Evolutionary conservation across 805 yeast genomes (phyloP), one percentile per base, ranked within the genome.

Genomic region (Starmerella roubikii): DNA sequence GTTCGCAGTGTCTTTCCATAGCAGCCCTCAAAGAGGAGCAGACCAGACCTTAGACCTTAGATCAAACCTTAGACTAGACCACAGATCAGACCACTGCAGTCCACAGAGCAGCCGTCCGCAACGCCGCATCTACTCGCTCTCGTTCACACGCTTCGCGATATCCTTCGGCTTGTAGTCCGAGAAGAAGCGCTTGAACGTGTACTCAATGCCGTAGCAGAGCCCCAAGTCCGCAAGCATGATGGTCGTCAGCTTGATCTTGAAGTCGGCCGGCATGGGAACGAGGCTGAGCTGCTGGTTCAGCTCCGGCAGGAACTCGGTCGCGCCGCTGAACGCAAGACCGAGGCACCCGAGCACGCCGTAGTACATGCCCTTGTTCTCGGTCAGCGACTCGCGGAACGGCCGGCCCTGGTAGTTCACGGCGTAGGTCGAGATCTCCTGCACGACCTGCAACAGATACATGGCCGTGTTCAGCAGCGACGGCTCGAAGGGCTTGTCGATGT

Each of bases 381-480:
- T 68, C 52, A 91, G 79, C 41, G 83, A 74, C 64, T 91, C 94
- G 59, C 93, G 78, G 67, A 91, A 91, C 40, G 98, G 98, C 51
- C 80, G 76, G 39, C 98, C 98, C 65, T 84, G 94, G 62, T 91
- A 91, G 64, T 91, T 91, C 42, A 91, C 95, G 17, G 95, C 95
- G 67, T 86, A 91, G 0, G 98, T 91, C 13, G 96, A 83, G 38
- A 91, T 93, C 61, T 91, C 95, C 66, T 91, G 97, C 16, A 94
- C 88, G 54, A 91, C 70, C 61, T 86, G 96, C 41, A 91, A 71
- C 58, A 91, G 69, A 64, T 86, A 91, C 68, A 91, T 86, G 54
- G 95, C 96, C 29, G 97, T 88, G 65, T 91, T 91, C 58, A 91
- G 72, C 56, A 91, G 68, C 3, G 96, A 84, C 33, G 98, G 98